Evolutionary conservation across 495 filamentous ascomycete species (phyloP), one percentile per base, ranked within the genome.

Genomic region (Daldinia grandis): DNA sequence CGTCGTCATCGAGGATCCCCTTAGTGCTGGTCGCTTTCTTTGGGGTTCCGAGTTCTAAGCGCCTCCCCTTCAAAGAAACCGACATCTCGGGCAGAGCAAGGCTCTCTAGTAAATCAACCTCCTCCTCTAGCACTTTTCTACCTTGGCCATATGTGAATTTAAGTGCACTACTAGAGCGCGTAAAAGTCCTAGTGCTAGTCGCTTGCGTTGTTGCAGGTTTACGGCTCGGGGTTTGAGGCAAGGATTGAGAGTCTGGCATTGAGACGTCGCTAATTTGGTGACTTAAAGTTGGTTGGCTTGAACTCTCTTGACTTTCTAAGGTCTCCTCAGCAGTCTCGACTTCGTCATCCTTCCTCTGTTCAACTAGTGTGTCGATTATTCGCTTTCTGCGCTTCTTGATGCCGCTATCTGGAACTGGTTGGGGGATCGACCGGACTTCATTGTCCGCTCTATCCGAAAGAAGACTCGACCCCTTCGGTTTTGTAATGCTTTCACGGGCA

Each of bases 281-380:
- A 21, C 51, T 72, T 12, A 72, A 30, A 55, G 42, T 60, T 1
- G 62, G 44, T 50, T 65, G 71, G 28, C 58, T 73, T 53, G 59
- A 66, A 47, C 25, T 31, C n/a, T 9, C 12, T 44, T 68, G 62
- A 30, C 35, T 40, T 33, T 72, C 68, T 15, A 17, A 15, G 7
- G 17, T 27, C 17, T 66, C 68, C 7, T 77, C 73, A 12, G 27
- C 58, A 17, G 50, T 50, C 17, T 57, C 60, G 24, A 28, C 15
- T 5, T 27, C 64, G 1, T 77, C 73, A 24, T 66, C 66, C 49
- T 65, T 55, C 9, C 69, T 74, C 66, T 86, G 84, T n/a, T 81
- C 80, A 14, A 78, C 83, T n/a, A 89, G 75, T 27, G 80, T 77
- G 76, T 89, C 87, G 60, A 89, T 87, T 27, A 89, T 58, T 17